Conservation (phyloP, 148 eudicot species). For the Suaeda aralocaspica region DNA sequence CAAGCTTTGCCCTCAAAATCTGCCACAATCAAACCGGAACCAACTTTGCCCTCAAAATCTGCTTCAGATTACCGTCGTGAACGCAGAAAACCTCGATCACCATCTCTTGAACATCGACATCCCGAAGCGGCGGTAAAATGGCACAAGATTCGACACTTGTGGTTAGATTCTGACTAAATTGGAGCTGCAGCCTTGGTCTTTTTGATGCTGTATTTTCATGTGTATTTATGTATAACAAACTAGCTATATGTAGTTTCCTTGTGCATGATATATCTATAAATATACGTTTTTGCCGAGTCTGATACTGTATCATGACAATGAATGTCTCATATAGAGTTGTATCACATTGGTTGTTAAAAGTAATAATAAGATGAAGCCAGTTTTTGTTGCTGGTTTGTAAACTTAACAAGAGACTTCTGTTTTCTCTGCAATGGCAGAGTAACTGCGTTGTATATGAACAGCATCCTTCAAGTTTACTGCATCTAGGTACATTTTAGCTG, state of each 20-base stretch:
- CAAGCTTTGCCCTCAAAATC: constrained; percentile 1
- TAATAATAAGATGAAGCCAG: constrained; percentile 15
- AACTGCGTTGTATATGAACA: not conserved
- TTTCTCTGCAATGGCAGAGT: not conserved
- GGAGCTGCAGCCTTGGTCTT: not conserved
- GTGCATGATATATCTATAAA: constrained; percentile 15
- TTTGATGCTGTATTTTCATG: not conserved
- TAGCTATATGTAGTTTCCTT: constrained; percentile 8
- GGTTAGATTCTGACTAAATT: constrained; percentile 38
- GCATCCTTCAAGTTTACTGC: not conserved
- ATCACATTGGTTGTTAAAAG: not conserved
- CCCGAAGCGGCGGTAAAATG: constrained; percentile 39
- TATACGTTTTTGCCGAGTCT: not conserved
- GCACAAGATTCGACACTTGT: constrained; percentile 49
- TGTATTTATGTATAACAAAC: constrained; percentile 12
- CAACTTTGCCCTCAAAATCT: constrained; percentile 2
- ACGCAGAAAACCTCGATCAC: not conserved
- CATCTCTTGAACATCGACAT: constrained; percentile 24
- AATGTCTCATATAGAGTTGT: not conserved
- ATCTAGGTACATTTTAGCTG: not conserved
- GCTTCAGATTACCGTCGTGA: not conserved
- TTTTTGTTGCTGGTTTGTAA: constrained; percentile 3
- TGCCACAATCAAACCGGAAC: not conserved
- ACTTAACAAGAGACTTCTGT: not conserved
- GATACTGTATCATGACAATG: not conserved